These are phyloP conservation scores for Hymenoscyphus albidus DNA, from an alignment of 2,329 filamentous ascomycete species.

Conservation along the genomic window DNA sequence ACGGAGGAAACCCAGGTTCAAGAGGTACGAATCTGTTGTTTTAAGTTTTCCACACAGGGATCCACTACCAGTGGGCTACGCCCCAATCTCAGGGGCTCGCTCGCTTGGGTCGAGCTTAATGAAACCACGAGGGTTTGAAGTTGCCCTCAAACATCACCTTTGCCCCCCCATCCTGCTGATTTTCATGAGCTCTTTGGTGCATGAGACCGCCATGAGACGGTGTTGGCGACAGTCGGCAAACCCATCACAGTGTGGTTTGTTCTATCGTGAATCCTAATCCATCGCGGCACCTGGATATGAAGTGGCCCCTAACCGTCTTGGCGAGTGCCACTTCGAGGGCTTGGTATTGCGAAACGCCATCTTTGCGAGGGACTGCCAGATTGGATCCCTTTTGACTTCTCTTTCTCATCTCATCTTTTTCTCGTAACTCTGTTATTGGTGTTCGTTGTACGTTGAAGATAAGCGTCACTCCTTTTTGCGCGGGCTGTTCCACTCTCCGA, in stretches of 20 bases:
- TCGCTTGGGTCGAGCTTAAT: slow-evolving; percentile 21
- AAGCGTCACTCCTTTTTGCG: slow-evolving; percentile 18
- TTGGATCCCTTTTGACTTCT: slow-evolving; percentile 13
- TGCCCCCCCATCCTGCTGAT: background rate
- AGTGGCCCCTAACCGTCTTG: background rate
- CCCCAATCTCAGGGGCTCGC: slow-evolving; percentile 5
- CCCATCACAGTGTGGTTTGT: slow-evolving; percentile 11
- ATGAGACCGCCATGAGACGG: slow-evolving; percentile 30
- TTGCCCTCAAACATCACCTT: background rate
- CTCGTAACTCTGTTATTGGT: slow-evolving; percentile 2
- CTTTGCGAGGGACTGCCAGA: slow-evolving; percentile 11
- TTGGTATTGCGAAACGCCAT: slow-evolving; percentile 23
- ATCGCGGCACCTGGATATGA: background rate
- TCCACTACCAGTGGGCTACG: background rate
- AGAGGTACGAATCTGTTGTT: background rate
- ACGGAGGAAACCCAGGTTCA: background rate
- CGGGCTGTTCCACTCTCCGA: slow-evolving; percentile 22
- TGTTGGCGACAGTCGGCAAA: slow-evolving; percentile 18
- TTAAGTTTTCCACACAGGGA: background rate
- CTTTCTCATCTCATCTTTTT: slow-evolving; percentile 8
- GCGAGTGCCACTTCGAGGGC: background rate
- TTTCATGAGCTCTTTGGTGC: slow-evolving; percentile 11
- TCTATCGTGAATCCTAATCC: background rate
- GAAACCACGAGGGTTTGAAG: slow-evolving; percentile 23
- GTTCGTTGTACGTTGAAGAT: background rate